phyloP scores from a whole-genome alignment of 225 moss, liverwort and hornwort genomes.

The Neckera pumila region DNA sequence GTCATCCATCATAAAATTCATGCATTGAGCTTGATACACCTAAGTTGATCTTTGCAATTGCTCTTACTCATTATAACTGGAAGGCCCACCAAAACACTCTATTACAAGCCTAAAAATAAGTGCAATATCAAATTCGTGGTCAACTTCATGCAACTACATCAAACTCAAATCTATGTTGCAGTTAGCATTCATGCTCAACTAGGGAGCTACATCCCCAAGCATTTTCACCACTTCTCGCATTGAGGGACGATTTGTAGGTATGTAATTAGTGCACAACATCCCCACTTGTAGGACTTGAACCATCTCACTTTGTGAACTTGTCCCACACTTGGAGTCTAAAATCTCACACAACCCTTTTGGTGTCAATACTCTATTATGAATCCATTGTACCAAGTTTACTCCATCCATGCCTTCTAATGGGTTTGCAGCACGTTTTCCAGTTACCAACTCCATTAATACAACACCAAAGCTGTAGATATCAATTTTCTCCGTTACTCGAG shows the following conservation, averaged over 20 bases:
- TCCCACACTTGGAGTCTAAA: background rate
- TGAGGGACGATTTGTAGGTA: rapidly evolving
- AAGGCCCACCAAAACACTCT: background rate
- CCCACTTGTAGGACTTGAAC: background rate
- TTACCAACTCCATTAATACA: too few relatives aligned
- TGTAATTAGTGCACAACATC: background rate
- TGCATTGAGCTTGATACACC: too few relatives aligned
- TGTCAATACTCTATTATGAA: background rate
- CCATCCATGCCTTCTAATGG: background rate
- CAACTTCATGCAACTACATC: background rate
- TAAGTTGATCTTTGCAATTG: too few relatives aligned
- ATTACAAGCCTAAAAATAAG: background rate
- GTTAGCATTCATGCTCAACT: background rate
- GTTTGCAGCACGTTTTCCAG: too few relatives aligned
- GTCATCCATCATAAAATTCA: too few relatives aligned
- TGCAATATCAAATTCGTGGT: background rate
- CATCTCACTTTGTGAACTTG: background rate
- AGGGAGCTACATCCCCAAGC: rapidly evolving
- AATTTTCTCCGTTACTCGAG: too few relatives aligned
- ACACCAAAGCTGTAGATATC: too few relatives aligned
- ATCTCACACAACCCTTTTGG: background rate
- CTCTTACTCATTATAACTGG: too few relatives aligned
- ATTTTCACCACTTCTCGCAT: background rate
- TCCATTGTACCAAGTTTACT: background rate
- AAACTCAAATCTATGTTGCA: background rate